Evolutionary conservation across 768 basidiomycete species (phyloP).

Genomic region (Inosperma sp.): DNA sequence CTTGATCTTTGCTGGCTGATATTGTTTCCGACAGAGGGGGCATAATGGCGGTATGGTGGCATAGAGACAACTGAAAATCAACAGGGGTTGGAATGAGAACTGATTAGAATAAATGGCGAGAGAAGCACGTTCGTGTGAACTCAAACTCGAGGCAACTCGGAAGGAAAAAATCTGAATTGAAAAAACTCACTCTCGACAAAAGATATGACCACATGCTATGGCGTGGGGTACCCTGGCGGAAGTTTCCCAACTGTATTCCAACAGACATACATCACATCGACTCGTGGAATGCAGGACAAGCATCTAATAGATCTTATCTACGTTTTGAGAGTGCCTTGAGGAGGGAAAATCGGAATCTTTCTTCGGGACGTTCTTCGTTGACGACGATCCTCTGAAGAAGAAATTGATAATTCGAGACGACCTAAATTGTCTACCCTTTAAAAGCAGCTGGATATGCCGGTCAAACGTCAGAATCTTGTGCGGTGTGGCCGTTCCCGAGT

Average conservation of each 20-base stretch:
- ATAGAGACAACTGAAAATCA: conserved; percentile 54
- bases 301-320: conserved; percentile 22
- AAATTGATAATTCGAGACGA: no score
- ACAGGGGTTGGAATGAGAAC: conserved; percentile 1
- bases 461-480: no score
- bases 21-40: conserved; percentile 63
- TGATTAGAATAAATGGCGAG: no score
- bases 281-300: conserved; percentile 67
- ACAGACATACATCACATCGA: conserved; percentile 73
- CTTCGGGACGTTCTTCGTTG: background rate
- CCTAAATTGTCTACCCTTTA: no score
- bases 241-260: conserved; percentile 52
- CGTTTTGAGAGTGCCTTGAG: background rate
- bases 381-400: no score
- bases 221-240: conserved; percentile 55
- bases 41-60: conserved; percentile 49
- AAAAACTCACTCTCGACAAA: conserved; percentile 57
- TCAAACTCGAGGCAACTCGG: no score
- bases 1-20: conserved; percentile 53
- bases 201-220: conserved; percentile 74
- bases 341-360: background rate
- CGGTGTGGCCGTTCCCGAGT: no score
- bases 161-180: background rate
- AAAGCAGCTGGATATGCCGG: no score
- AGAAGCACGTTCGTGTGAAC: no score